A percentile compares a stretch with the other conserved stretches of the same genome.
Conservation (phyloP, 805 yeast species). For the Tetrapisispora nanseiensis region DNA sequence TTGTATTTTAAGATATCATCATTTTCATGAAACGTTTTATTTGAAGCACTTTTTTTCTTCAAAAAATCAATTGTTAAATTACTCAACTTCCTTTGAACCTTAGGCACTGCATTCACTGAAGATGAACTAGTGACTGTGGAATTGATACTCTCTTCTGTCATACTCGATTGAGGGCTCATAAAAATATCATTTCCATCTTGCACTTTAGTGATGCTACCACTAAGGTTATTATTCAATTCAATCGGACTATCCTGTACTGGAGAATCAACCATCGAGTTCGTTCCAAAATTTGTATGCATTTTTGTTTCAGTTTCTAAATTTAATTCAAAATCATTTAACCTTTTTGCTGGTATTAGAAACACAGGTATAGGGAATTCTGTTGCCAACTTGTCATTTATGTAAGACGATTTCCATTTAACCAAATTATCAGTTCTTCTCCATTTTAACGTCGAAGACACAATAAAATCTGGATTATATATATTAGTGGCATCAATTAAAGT, state of each 20-base stretch:
- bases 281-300: not conserved
- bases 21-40: too few species aligned
- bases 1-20: not conserved
- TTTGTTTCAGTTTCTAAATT: slow-evolving; percentile 9
- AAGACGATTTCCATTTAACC: slow-evolving; percentile 20
- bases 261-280: too few species aligned
- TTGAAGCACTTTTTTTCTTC: not conserved
- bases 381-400: slow-evolving; percentile 19
- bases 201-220: too few species aligned
- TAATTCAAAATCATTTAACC: slow-evolving; percentile 22
- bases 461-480: slow-evolving; percentile 27
- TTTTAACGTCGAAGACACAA: slow-evolving; percentile 19
- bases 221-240: not conserved
- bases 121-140: not conserved
- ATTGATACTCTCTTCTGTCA: not conserved
- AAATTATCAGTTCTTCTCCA: slow-evolving; percentile 18
- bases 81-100: not conserved
- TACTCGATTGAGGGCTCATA: not conserved
- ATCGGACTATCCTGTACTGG: not conserved
- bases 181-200: not conserved
- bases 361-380: slow-evolving; percentile 24
- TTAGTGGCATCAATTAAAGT: slow-evolving; percentile 23
- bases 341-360: slow-evolving; percentile 21
- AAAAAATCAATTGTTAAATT: not conserved
- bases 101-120: not conserved